A percentile compares a stretch with the other conserved stretches of the same genome.
phyloP scores from a whole-genome alignment of 441 rosid genomes.

The Corymbia citriodora region DNA sequence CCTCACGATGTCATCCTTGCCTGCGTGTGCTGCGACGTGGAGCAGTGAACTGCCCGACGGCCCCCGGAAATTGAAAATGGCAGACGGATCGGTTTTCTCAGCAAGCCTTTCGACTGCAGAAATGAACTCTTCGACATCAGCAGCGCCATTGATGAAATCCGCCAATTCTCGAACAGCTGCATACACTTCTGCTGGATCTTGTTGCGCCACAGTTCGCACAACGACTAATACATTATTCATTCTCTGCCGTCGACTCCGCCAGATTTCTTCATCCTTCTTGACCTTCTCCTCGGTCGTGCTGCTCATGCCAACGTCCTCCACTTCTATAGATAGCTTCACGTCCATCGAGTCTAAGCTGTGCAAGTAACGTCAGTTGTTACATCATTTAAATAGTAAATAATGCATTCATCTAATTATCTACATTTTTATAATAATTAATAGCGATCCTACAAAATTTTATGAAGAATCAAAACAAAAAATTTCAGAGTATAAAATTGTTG shows the following conservation, averaged over 20 bases:
- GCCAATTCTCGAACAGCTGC: neutral
- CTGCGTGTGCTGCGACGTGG: neutral
- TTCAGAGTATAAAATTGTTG: rapidly evolving
- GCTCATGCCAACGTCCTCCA: neutral
- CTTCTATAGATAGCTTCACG: neutral
- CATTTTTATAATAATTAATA: neutral
- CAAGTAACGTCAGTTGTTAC: neutral
- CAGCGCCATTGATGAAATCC: neutral
- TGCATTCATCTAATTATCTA: neutral
- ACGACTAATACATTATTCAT: neutral
- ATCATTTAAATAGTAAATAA: neutral
- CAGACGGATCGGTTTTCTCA: neutral
- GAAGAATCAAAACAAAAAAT: rapidly evolving
- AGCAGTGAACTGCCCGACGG: neutral
- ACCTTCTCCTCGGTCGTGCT: neutral
- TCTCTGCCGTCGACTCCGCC: neutral
- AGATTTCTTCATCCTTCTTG: neutral
- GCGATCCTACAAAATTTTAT: rapidly evolving
- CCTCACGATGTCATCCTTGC: neutral
- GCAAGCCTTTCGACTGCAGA: neutral
- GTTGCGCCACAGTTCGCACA: neutral
- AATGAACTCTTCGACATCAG: neutral
- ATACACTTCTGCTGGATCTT: neutral
- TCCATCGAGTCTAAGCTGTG: neutral
- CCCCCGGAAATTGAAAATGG: neutral